Evolutionary conservation across 441 rosid species (phyloP), one percentile per base, ranked within the genome.

Genomic region (Francoa sonchifolia): DNA sequence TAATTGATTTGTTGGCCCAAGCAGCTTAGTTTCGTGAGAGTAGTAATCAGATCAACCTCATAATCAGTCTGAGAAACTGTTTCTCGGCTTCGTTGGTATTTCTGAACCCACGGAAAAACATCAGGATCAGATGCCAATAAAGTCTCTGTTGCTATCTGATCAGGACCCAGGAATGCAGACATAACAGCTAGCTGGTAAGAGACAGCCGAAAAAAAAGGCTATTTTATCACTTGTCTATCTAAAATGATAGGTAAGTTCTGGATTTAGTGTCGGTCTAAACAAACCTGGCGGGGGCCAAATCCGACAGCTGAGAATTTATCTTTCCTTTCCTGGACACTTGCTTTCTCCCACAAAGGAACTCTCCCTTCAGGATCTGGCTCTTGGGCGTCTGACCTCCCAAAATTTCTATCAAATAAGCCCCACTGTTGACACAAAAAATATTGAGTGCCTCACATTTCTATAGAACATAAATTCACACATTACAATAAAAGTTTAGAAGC

Each of bases 81-180:
- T 55, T 87, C 97, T 36, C 89, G 73, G 73, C 95, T 83, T n/a
- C 87, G 62, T 47, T 78, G 95, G 65, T 83, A 87, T 61, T 87
- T 83, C 46, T 77, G 57, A 62, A 83, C 77, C 97, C 97, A 87
- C 12, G 82, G 84, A 5, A 60, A 33, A 36, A 87, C 93, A 17
- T 83, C 86, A 3, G 74, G 70, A 52, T 87, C 95, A 9, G 62
- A 52, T 12, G 71, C 76, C 41, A 83, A 30, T 9, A 77, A 56
- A 37, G 80, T 57, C 63, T 88, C 95, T 1, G 84, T 76, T 30
- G 93, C 78, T n/a, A 46, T 44, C 67, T 83, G 97, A 51, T 87
- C 89, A 25, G 95, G 93, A 53, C 97, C 95, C 73, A 87, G 51
- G 75, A 87, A 87, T 9, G 88, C 94, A 25, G 93, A 87, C 95